These are phyloP conservation scores for Poa pratensis DNA, from an alignment of 176 grass and related monocot species.

Conservation along the genomic window DNA sequence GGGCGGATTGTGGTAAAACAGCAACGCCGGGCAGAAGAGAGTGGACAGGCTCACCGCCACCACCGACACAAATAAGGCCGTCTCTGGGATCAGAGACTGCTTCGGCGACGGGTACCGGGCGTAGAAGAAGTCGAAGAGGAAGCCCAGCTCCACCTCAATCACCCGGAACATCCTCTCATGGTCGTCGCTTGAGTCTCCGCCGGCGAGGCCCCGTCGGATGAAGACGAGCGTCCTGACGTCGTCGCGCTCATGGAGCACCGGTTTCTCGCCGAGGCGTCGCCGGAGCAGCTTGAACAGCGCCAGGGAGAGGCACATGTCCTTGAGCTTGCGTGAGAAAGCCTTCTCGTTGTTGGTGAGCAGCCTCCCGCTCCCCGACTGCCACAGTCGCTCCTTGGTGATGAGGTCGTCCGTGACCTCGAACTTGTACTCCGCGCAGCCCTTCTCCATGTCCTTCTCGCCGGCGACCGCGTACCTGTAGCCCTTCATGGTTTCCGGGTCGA, in stretches of 20 bases:
- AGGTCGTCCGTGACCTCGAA: not conserved
- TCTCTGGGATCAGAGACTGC: not conserved
- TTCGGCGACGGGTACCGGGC: not conserved
- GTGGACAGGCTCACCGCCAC: not conserved
- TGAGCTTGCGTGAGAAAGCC: not conserved
- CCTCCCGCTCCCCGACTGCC: no score
- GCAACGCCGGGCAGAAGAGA: conserved; percentile 8
- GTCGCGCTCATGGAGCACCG: not conserved
- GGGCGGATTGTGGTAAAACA: no score
- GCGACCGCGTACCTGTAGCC: conserved; percentile 17
- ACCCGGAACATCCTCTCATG: conserved; percentile 11
- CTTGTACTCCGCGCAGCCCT: not conserved
- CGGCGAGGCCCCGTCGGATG: not conserved
- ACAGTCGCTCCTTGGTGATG: not conserved
- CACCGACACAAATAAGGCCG: not conserved
- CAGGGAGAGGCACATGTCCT: conserved; percentile 17
- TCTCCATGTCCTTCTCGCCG: not conserved
- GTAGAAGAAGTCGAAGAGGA: conserved; percentile 36
- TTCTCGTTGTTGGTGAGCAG: no score
- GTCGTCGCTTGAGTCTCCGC: not conserved
- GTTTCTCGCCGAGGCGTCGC: not conserved
- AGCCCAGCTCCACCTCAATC: conserved; percentile 25
- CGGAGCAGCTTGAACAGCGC: conserved; percentile 37
- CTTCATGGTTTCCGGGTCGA: not conserved
- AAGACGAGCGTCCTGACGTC: not conserved